phyloP scores from a whole-genome alignment of 2,329 filamentous ascomycete species.

The Botrytis paeoniae region DNA sequence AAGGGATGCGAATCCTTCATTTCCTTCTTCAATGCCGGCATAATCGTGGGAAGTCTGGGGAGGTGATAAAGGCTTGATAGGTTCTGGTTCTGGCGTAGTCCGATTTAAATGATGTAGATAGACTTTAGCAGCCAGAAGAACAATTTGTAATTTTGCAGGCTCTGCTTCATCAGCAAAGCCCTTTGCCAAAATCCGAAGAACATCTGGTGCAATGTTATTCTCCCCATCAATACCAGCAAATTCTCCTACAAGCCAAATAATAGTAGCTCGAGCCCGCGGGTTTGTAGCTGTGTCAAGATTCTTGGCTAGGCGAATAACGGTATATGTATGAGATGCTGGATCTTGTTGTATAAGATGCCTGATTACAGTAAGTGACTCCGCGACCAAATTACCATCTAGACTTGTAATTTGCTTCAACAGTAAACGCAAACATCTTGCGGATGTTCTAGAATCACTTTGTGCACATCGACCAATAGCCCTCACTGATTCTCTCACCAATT shows the following conservation, averaged over 20 bases:
- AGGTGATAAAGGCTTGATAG: slow-evolving; percentile 33
- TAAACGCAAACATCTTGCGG: slow-evolving; percentile 75
- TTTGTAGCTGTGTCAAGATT: slow-evolving; percentile 87
- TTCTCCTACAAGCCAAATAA: slow-evolving; percentile 96
- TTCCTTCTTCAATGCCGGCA: slow-evolving; percentile 23
- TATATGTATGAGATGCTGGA: slow-evolving; percentile 74
- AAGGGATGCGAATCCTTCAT: slow-evolving; percentile 33
- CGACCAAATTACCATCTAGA: slow-evolving; percentile 81
- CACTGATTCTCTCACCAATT: slow-evolving; percentile 83
- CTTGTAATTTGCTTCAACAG: slow-evolving; percentile 85
- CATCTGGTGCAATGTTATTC: slow-evolving; percentile 89
- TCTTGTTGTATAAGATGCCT: slow-evolving; percentile 93
- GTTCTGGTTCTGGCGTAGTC: slow-evolving; percentile 45
- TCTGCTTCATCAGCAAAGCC: slow-evolving; percentile 83
- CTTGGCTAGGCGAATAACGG: slow-evolving; percentile 84
- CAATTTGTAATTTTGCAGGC: slow-evolving; percentile 83
- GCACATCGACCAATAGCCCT: slow-evolving; percentile 92
- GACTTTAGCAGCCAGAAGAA: slow-evolving; percentile 92
- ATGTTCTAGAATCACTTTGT: slow-evolving; percentile 68
- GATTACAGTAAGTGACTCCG: slow-evolving; percentile 91
- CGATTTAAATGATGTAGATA: slow-evolving; percentile 84
- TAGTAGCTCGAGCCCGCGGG: slow-evolving; percentile 84
- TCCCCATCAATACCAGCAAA: slow-evolving; percentile 77
- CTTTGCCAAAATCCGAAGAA: slow-evolving; percentile 82
- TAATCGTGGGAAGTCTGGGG: slow-evolving; percentile 32